A percentile compares a stretch with the other conserved stretches of the same genome.
phyloP scores from a whole-genome alignment of 768 basidiomycete species.

The Collybiopsis confluens region DNA sequence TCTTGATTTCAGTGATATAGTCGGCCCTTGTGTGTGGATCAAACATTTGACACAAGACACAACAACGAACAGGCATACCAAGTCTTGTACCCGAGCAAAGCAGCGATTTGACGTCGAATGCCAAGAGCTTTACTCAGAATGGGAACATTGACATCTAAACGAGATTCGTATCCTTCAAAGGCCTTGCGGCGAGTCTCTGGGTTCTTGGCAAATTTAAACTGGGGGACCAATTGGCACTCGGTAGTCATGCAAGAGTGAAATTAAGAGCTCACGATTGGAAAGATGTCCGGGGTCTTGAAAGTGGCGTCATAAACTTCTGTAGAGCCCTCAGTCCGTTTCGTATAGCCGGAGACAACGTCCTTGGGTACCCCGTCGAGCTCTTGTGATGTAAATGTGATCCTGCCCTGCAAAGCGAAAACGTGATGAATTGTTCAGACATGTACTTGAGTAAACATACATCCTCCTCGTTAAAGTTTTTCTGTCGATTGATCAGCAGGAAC shows the following conservation, averaged over 20 bases:
- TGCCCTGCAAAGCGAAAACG: constrained; percentile 35
- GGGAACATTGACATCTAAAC: constrained; percentile 66
- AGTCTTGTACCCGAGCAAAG: constrained; percentile 65
- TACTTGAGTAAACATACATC: constrained; percentile 38
- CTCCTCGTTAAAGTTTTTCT: constrained; percentile 92
- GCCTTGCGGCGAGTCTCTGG: constrained; percentile 66
- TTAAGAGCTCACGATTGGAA: constrained; percentile 55
- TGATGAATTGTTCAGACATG: not conserved
- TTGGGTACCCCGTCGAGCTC: constrained; percentile 78
- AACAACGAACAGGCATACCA: constrained; percentile 35
- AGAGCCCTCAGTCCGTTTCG: constrained; percentile 54
- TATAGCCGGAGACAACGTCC: constrained; percentile 76
- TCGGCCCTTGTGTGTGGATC: constrained; percentile 49
- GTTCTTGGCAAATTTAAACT: constrained; percentile 80
- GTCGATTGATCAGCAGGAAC: not conserved
- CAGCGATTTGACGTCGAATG: constrained; percentile 66
- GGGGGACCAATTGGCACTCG: not conserved
- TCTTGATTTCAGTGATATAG: constrained; percentile 80
- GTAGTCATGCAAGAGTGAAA: not conserved
- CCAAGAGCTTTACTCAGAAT: constrained; percentile 63
- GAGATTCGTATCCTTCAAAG: constrained; percentile 62
- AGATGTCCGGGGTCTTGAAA: constrained; percentile 80
- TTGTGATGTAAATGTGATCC: constrained; percentile 60
- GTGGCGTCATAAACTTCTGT: constrained; percentile 68
- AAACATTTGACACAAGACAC: not conserved